Percentiles rank a stretch among this genome's conserved stretches.
phyloP scores from a whole-genome alignment of 2,329 filamentous ascomycete genomes.

The Daldinia sp. region DNA sequence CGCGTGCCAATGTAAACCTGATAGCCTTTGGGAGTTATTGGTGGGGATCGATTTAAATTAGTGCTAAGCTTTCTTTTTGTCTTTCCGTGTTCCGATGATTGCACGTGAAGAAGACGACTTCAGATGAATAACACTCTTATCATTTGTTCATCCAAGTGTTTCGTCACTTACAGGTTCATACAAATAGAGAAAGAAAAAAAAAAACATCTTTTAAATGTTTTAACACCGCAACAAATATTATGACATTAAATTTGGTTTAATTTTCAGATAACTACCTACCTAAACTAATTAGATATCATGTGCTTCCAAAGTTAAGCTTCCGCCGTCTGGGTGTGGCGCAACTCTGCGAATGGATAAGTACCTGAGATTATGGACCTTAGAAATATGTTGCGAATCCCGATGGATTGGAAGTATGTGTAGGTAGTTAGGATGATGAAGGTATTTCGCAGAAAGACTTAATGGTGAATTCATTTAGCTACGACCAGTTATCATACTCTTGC shows the following conservation, averaged over 20 bases:
- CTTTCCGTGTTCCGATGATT: conserved; percentile 11
- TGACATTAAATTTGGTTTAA: not conserved
- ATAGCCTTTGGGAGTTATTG: not conserved
- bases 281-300: no score
- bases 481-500: conserved; percentile 41
- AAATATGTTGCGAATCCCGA: not conserved
- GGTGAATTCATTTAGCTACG: conserved; percentile 11
- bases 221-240: not conserved
- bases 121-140: not conserved
- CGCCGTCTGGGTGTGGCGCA: not conserved
- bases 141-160: no score
- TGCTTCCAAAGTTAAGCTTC: not conserved
- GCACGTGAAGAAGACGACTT: conserved; percentile 37
- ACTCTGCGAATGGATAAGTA: not conserved
- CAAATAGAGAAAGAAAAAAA: no score
- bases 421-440: not conserved
- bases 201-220: not conserved
- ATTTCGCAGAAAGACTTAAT: not conserved
- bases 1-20: conserved; percentile 12
- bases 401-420: not conserved
- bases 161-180: no score
- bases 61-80: conserved; percentile 6
- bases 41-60: conserved; percentile 33
- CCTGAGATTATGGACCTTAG: not conserved
- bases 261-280: not conserved